Conservation (phyloP, 2,329 filamentous ascomycete genomes). For the Cercospora sp. region DNA sequence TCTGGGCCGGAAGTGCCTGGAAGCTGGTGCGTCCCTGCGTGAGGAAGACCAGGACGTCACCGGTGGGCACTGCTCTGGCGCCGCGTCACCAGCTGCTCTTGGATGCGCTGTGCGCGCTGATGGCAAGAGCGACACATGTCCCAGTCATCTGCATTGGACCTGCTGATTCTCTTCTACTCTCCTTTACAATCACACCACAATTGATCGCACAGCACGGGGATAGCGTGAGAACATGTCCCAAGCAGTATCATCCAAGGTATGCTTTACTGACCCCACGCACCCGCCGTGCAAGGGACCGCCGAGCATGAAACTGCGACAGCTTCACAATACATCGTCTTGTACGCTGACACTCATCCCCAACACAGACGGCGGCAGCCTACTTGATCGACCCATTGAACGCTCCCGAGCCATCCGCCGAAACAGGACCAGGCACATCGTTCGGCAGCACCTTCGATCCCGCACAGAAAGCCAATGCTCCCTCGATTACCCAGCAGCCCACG, state of each 20-base stretch:
- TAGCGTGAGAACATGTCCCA: slow-evolving; percentile 15
- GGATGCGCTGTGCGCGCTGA: background rate
- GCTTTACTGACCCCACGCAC: background rate
- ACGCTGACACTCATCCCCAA: slow-evolving; percentile 20
- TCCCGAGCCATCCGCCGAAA: slow-evolving; percentile 67
- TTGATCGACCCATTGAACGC: slow-evolving; percentile 69
- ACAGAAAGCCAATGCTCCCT: slow-evolving; percentile 27
- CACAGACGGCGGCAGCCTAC: slow-evolving; percentile 61
- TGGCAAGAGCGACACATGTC: background rate
- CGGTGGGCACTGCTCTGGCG: background rate
- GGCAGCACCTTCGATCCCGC: slow-evolving; percentile 46
- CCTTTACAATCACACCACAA: background rate
- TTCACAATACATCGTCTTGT: background rate
- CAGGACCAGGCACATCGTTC: slow-evolving; percentile 62
- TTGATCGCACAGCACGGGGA: background rate
- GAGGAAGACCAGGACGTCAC: background rate
- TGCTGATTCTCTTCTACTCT: background rate
- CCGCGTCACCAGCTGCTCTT: slow-evolving; percentile 6
- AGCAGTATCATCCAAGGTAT: slow-evolving; percentile 25
- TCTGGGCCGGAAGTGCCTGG: background rate
- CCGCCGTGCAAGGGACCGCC: slow-evolving; percentile 17
- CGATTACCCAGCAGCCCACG: slow-evolving; percentile 33
- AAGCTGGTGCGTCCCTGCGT: background rate
- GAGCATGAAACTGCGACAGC: slow-evolving; percentile 13
- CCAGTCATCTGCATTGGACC: background rate